These are phyloP conservation scores for Leishmania martiniquensis DNA, from an alignment of 208 protist genomes.

Conservation along the genomic window DNA sequence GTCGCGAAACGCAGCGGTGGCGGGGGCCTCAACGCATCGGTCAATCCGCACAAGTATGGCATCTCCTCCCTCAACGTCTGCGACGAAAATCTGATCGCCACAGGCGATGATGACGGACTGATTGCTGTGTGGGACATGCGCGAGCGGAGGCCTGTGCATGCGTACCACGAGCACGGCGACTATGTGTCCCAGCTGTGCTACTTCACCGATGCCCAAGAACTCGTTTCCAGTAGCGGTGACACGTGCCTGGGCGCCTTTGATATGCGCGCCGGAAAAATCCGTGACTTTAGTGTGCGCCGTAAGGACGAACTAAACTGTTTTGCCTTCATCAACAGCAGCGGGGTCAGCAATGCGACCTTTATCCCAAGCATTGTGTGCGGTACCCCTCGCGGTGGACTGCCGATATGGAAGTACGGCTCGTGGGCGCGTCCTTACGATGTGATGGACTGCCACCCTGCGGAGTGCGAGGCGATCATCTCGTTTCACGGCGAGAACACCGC, in stretches of 20 bases:
- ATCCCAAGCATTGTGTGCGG: constrained; percentile 90
- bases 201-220: constrained; percentile 85
- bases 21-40: not conserved
- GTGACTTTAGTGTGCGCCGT: constrained; percentile 82
- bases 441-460: constrained; percentile 75
- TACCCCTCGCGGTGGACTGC: constrained; percentile 74
- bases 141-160: constrained; percentile 52
- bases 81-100: constrained; percentile 82
- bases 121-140: constrained; percentile 92
- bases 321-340: constrained; percentile 89
- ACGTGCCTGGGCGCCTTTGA: constrained; percentile 88
- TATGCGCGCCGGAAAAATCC: constrained; percentile 66
- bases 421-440: constrained; percentile 87
- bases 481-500: constrained; percentile 81
- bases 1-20: not conserved
- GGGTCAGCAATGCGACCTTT: constrained; percentile 66
- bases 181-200: constrained; percentile 90
- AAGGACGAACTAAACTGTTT: constrained; percentile 92
- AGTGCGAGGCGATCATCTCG: constrained; percentile 87
- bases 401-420: constrained; percentile 92
- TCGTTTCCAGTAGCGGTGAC: constrained; percentile 88
- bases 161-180: constrained; percentile 91
- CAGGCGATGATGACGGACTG: constrained; percentile 89
- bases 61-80: constrained; percentile 88
- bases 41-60: constrained; percentile 89